Percentiles rank a stretch among this genome's conserved stretches.
Conservation (phyloP, 331 rosid species). For the Acacia pycnantha region DNA sequence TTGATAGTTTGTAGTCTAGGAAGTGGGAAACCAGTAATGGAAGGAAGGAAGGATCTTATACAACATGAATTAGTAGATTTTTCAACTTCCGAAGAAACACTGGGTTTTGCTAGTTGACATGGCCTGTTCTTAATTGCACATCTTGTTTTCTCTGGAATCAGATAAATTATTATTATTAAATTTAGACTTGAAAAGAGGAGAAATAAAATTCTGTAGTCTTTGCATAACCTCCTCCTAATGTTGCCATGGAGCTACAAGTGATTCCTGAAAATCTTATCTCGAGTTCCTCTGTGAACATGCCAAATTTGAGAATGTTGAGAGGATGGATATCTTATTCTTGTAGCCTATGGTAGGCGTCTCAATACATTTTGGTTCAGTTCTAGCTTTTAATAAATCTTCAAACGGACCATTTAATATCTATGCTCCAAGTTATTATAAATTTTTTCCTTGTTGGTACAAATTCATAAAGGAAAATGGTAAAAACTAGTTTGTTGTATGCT, state of each 20-base stretch:
- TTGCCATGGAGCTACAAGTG: not conserved
- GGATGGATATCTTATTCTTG: not conserved
- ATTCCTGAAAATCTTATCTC: not conserved
- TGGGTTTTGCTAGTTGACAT: conserved; percentile 5
- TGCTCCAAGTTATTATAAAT: too few relatives aligned
- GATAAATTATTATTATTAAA: not conserved
- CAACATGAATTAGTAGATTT: not conserved
- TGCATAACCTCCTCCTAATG: not conserved
- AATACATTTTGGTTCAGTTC: too few relatives aligned
- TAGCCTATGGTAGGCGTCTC: too few relatives aligned
- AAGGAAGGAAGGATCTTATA: too few relatives aligned
- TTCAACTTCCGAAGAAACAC: not conserved
- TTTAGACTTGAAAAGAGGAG: not conserved
- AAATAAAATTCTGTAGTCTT: not conserved
- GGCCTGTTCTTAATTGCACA: not conserved
- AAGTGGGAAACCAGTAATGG: not conserved
- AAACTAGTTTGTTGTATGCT: not conserved
- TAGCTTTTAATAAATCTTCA: too few relatives aligned
- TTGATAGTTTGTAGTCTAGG: not conserved
- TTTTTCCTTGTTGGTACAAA: too few relatives aligned
- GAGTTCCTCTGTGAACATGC: not conserved
- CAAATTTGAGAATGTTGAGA: not conserved
- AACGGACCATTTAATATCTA: too few relatives aligned
- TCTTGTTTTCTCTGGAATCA: not conserved
- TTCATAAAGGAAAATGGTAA: not conserved